Conservation (phyloP, 2,329 filamentous ascomycete species). For the Gremmenia infestans region DNA sequence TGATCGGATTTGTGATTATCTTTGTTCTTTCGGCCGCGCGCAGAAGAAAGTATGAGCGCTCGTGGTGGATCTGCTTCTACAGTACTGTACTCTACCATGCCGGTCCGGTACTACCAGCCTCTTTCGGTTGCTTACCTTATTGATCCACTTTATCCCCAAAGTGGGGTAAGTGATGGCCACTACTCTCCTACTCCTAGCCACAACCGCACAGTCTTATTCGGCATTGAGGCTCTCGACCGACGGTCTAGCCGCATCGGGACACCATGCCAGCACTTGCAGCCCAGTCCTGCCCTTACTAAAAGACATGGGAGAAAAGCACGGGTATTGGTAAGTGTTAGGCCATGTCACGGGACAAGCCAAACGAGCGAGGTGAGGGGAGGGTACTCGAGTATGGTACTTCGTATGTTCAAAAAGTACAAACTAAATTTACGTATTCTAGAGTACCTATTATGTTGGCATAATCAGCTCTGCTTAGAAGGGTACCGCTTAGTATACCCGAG, state of each 20-base stretch:
- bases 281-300: not conserved
- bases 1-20: not conserved
- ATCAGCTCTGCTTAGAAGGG: too few species aligned
- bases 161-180: not conserved
- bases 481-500: too few species aligned
- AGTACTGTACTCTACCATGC: not conserved
- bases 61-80: not conserved
- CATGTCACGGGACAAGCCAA: too few species aligned
- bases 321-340: too few species aligned
- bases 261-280: not conserved
- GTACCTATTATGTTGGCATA: too few species aligned
- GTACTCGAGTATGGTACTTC: too few species aligned
- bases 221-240: not conserved
- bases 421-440: too few species aligned
- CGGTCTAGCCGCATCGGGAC: not conserved
- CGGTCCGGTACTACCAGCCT: not conserved
- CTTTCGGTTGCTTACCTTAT: not conserved
- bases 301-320: not conserved
- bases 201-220: not conserved
- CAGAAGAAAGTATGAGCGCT: not conserved
- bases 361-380: too few species aligned
- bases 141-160: not conserved
- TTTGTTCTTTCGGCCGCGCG: not conserved
- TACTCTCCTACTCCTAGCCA: not conserved
- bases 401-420: too few species aligned